phyloP scores from a whole-genome alignment of 2,329 filamentous ascomycete genomes.

The Cordyceps fumosorosea region DNA sequence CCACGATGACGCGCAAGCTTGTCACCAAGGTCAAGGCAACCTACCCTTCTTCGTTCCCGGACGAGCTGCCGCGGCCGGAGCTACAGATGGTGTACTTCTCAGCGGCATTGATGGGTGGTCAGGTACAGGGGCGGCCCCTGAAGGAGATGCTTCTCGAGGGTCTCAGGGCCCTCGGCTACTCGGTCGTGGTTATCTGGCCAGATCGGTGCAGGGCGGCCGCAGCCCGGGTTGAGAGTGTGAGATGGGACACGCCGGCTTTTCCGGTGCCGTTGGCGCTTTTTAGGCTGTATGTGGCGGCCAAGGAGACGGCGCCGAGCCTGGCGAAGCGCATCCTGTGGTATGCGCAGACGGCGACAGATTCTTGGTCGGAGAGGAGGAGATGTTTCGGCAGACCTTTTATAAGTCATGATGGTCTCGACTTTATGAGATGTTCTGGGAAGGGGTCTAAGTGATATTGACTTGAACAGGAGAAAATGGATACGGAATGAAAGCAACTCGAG shows the following conservation, averaged over 20 bases:
- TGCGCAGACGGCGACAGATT: conserved; percentile 19
- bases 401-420: no score
- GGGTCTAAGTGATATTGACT: not conserved
- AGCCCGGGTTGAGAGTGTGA: not conserved
- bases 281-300: conserved; percentile 10
- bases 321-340: conserved; percentile 13
- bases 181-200: not conserved
- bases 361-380: conserved; percentile 20
- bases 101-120: not conserved
- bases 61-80: not conserved
- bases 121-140: not conserved
- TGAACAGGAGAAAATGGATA: not conserved
- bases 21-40: not conserved
- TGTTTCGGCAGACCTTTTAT: not conserved
- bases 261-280: not conserved
- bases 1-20: not conserved
- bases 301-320: conserved; percentile 15
- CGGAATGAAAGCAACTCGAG: no score
- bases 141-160: conserved; percentile 16
- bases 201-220: not conserved
- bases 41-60: not conserved
- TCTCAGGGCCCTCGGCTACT: conserved; percentile 4
- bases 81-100: not conserved
- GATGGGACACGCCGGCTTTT: not conserved
- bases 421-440: no score